These are phyloP conservation scores for Phytophthora citrophthora DNA, from an alignment of 352 stramenopile genomes.

Conservation along the genomic window DNA sequence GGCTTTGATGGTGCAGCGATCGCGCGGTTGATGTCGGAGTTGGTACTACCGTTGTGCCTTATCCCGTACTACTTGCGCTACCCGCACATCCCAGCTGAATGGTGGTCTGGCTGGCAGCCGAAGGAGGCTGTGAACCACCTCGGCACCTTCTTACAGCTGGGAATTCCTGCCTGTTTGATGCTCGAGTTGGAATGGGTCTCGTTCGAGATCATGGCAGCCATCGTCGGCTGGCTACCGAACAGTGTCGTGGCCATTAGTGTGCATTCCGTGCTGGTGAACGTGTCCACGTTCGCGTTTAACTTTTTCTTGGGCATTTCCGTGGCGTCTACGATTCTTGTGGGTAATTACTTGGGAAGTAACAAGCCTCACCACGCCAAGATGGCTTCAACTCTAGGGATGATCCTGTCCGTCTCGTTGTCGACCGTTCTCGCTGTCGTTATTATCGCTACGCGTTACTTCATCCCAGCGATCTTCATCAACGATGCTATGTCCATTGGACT, in stretches of 20 bases:
- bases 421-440: constrained; percentile 48
- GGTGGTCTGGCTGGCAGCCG: constrained; percentile 77
- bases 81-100: constrained; percentile 45
- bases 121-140: constrained; percentile 58
- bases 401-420: constrained; percentile 57
- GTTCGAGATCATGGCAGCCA: constrained; percentile 81
- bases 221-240: constrained; percentile 68
- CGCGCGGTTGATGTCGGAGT: constrained; percentile 64
- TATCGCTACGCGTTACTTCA: constrained; percentile 46
- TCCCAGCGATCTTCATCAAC: constrained; percentile 79
- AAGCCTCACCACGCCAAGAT: constrained; percentile 85
- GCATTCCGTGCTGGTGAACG: constrained; percentile 72
- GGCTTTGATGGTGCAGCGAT: constrained; percentile 85
- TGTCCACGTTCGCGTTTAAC: constrained; percentile 75
- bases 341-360: constrained; percentile 83
- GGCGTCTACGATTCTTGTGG: constrained; percentile 82
- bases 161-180: constrained; percentile 79
- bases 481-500: constrained; percentile 56
- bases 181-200: constrained; percentile 74
- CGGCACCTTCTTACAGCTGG: constrained; percentile 68
- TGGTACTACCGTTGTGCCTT: constrained; percentile 60
- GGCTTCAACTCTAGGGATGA: constrained; percentile 72
- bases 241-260: constrained; percentile 73
- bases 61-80: constrained; percentile 73
- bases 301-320: constrained; percentile 84